Percentiles rank a stretch among this genome's conserved stretches.
phyloP scores from a whole-genome alignment of 2,329 filamentous ascomycete species.

The Paradendryphiella salina region DNA sequence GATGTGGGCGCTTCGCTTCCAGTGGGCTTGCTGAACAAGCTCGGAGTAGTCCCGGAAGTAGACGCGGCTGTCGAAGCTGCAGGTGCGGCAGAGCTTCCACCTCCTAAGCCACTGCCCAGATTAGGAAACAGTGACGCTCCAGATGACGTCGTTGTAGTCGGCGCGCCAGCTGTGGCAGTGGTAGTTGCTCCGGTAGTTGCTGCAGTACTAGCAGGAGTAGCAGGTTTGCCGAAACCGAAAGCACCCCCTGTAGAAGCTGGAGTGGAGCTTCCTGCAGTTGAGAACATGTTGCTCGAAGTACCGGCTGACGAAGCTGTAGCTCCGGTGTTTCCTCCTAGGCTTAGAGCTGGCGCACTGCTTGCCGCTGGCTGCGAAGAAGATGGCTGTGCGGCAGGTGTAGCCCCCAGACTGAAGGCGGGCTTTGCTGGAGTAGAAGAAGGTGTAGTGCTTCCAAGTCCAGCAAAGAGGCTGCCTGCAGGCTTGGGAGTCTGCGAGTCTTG shows the following conservation, averaged over 20 bases:
- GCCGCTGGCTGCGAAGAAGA: conserved; percentile 28
- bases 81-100: conserved; percentile 25
- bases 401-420: conserved; percentile 34
- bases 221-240: conserved; percentile 20
- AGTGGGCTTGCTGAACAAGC: conserved; percentile 30
- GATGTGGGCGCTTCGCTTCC: conserved; percentile 23
- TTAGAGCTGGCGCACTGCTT: conserved; percentile 17
- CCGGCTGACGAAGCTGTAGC: conserved; percentile 29
- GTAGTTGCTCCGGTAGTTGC: conserved; percentile 26
- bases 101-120: conserved; percentile 23
- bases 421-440: conserved; percentile 39
- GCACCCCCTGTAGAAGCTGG: conserved; percentile 20
- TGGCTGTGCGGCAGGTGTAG: conserved; percentile 31
- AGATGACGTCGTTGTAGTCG: conserved; percentile 23
- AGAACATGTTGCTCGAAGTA: conserved; percentile 27
- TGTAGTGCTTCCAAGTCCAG: conserved; percentile 32
- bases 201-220: conserved; percentile 22
- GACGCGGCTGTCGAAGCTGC: conserved; percentile 22
- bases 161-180: conserved; percentile 21
- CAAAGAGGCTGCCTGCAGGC: conserved; percentile 32
- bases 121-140: conserved; percentile 26
- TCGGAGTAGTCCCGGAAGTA: conserved; percentile 16
- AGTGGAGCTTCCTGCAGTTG: conserved; percentile 18
- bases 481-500: conserved; percentile 41
- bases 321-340: conserved; percentile 29